Base-by-base conservation (phyloP, 2,329 filamentous ascomycete species). In the Chaetomiaceae sp. region DNA sequence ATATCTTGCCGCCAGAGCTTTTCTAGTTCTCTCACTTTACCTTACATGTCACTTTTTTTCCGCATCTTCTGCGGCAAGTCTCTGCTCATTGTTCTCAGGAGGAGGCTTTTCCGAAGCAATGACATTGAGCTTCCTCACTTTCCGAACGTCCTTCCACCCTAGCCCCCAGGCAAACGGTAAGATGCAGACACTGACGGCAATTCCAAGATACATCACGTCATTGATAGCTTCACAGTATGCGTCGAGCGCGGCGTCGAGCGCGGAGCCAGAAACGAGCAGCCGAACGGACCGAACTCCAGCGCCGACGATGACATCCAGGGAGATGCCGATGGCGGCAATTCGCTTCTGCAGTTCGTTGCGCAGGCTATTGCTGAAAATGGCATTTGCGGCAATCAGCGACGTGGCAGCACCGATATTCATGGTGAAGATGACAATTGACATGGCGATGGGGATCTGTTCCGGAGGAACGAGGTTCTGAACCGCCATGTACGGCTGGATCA, bases 331-430 rank as follows among this genome's bases (percentile, higher is more conserved):
- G 2, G 8, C 6, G 4, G 20, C 10, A 23, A 34, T n/a, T 5
- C 29, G 36, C 18, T 25, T 6, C 18, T 33, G 36, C 11, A 49
- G 48, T 20, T 53, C n/a, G 2, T 29, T 5, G 14, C 25, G 49
- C 16, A 58, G 45, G n/a, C 41, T 32, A 32, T 56, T 43, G 60
- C 61, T 53, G 54, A 65, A 54, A 48, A 59, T 48, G 61, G 60
- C 41, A 47, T 62, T 52, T 34, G 55, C 51, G 40, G 58, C 51
- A 37, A 55, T 33, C 44, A 58, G 52, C 32, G 52, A 18, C 38
- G 58, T 29, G 16, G 51, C 51, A 45, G 50, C 40, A 11, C 55
- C 54, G 21, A 62, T 47, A 49, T 54, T 54, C 13, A 27, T 54
- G 53, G 23, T 50, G 38, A 54, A 58, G 16, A 56, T 52, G 36